Conservation (phyloP, 2,329 filamentous ascomycete genomes). For the Ophiostoma angusticollis region DNA sequence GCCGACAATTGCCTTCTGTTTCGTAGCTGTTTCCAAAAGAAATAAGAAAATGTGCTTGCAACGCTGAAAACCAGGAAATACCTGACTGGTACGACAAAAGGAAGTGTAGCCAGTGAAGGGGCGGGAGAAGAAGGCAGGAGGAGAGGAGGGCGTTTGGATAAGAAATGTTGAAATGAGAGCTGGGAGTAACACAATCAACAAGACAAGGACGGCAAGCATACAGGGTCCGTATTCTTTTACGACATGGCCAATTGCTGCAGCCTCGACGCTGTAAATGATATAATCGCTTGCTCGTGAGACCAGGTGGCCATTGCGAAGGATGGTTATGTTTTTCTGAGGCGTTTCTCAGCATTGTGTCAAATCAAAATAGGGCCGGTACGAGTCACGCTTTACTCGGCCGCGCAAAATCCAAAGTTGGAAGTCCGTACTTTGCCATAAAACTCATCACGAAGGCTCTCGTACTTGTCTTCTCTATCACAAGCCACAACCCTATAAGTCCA, state of each 20-base stretch:
- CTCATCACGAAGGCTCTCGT: conserved; percentile 65
- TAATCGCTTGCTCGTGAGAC: conserved; percentile 96
- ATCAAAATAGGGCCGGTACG: conserved; percentile 1
- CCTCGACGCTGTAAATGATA: conserved; percentile 97
- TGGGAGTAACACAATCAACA: background rate
- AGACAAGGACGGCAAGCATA: conserved; percentile 37
- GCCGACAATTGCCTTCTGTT: conserved; percentile 86
- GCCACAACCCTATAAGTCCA: conserved; percentile 62
- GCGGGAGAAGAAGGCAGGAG: background rate
- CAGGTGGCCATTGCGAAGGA: conserved; percentile 86
- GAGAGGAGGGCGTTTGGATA: no score
- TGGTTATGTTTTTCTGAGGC: conserved; percentile 67
- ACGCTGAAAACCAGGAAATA: background rate
- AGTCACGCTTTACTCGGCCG: conserved; percentile 9
- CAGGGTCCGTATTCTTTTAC: conserved; percentile 85
- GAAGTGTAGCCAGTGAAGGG: background rate
- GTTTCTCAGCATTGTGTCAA: conserved; percentile 33
- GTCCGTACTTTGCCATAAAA: conserved; percentile 71
- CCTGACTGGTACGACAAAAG: background rate
- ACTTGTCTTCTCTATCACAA: conserved; percentile 86
- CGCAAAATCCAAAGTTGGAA: conserved; percentile 17
- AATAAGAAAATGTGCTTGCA: conserved; percentile 11
- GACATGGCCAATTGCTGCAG: conserved; percentile 74
- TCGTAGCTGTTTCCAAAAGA: conserved; percentile 54
- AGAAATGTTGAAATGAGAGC: background rate